These are phyloP conservation scores for Ascoidea asiatica DNA, from an alignment of 805 yeast species.

Conservation along the genomic window DNA sequence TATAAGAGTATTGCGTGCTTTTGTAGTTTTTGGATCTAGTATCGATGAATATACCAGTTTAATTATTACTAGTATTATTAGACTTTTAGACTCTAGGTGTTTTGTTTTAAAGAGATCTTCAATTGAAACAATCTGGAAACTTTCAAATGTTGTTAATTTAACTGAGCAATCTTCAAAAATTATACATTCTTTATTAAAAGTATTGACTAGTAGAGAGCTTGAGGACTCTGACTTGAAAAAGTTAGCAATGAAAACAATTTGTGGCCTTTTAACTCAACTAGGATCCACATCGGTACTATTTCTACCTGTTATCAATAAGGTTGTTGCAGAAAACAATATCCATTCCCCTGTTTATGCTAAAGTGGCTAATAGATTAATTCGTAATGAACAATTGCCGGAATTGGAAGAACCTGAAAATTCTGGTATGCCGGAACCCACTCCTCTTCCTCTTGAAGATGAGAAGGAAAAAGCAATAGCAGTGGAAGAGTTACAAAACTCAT, in stretches of 20 bases:
- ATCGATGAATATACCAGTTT: conserved; percentile 82
- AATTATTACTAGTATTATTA: conserved; percentile 74
- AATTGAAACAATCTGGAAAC: conserved; percentile 68
- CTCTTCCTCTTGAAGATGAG: conserved; percentile 5
- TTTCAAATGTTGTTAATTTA: conserved; percentile 58
- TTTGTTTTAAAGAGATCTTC: conserved; percentile 53
- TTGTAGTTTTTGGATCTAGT: conserved; percentile 77
- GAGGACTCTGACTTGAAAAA: conserved; percentile 45
- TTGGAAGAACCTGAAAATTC: conserved; percentile 20
- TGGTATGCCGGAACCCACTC: conserved; percentile 18
- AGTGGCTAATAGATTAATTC: conserved; percentile 60
- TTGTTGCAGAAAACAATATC: conserved; percentile 45
- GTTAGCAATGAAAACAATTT: conserved; percentile 65
- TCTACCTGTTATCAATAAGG: conserved; percentile 67
- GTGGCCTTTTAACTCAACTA: conserved; percentile 66
- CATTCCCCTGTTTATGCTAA: conserved; percentile 70
- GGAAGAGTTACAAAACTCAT: conserved; percentile 57
- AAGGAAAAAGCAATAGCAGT: conserved; percentile 28
- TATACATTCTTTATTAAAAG: conserved; percentile 72
- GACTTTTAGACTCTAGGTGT: conserved; percentile 63
- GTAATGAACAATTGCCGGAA: conserved; percentile 80
- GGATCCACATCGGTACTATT: conserved; percentile 77
- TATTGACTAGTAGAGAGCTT: conserved; percentile 25
- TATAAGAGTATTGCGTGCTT: conserved; percentile 62
- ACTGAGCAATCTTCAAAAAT: conserved; percentile 86